phyloP scores from a whole-genome alignment of 345 rosid genomes.

The Citrus reticulata region DNA sequence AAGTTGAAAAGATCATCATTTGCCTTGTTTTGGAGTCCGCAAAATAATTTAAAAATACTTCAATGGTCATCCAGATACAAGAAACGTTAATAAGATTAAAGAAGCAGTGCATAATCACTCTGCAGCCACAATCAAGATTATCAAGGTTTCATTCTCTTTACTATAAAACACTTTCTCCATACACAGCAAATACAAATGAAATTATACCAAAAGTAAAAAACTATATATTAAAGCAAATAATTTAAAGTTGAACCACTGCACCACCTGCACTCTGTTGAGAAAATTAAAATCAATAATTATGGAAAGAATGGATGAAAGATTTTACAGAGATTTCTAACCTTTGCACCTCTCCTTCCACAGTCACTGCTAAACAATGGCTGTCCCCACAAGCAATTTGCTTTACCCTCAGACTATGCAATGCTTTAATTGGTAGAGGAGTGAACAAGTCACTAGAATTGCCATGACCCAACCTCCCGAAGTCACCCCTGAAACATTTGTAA shows the following conservation, averaged over 20 bases:
- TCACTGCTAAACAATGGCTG: slow-evolving; percentile 96
- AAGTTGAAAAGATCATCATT: not conserved
- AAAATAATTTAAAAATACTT: not conserved
- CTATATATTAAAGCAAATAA: not conserved
- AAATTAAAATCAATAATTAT: not conserved
- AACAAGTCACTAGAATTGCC: slow-evolving; percentile 94
- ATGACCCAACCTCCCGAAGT: slow-evolving; percentile 97
- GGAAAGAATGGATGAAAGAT: not conserved
- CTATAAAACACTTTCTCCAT: not conserved
- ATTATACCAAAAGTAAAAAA: not conserved
- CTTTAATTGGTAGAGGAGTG: slow-evolving; percentile 85
- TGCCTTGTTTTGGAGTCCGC: not conserved
- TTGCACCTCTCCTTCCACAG: slow-evolving; percentile 84
- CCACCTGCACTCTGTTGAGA: not conserved
- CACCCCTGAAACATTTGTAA: slow-evolving; percentile 65
- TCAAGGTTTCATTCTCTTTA: not conserved
- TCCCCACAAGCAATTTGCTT: slow-evolving; percentile 99
- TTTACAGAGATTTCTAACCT: slow-evolving; percentile 40
- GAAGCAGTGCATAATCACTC: not conserved
- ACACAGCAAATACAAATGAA: not conserved
- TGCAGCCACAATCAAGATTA: not conserved
- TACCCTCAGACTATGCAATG: slow-evolving; percentile 66
- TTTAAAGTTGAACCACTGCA: not conserved
- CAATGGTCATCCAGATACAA: not conserved
- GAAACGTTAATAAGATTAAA: not conserved